phyloP scores from a whole-genome alignment of 169 alveolate species.

The Plasmodium reichenowi region DNA sequence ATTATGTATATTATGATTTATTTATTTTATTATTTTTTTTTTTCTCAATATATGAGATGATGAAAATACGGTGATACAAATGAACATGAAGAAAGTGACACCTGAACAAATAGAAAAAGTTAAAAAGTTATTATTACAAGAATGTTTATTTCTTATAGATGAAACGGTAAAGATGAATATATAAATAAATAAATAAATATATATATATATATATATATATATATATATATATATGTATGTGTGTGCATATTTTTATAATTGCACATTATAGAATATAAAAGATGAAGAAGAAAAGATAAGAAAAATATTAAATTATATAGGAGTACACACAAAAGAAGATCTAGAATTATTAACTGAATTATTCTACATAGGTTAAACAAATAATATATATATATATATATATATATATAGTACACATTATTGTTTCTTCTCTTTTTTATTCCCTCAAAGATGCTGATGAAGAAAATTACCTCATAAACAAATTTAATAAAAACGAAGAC shows the following conservation, averaged over 20 bases:
- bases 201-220: background rate
- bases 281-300: slow-evolving; percentile 25
- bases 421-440: background rate
- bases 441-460: slow-evolving; percentile 8
- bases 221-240: background rate
- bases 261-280: slow-evolving; percentile 21
- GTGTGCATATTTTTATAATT: no score
- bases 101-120: slow-evolving; percentile 42
- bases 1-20: background rate
- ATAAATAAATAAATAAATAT: background rate
- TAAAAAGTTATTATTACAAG: slow-evolving; percentile 46
- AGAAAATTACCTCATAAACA: slow-evolving; percentile 12
- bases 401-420: no score
- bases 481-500: slow-evolving; percentile 24
- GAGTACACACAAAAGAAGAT: slow-evolving; percentile 53
- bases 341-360: slow-evolving; percentile 41
- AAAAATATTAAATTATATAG: slow-evolving; percentile 43
- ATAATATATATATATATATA: background rate
- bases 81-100: slow-evolving; percentile 15
- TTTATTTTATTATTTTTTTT: background rate
- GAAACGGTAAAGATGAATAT: slow-evolving; percentile 9
- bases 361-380: slow-evolving; percentile 37
- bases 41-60: slow-evolving; percentile 1
- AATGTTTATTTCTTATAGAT: slow-evolving; percentile 48
- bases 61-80: background rate